Percentiles rank a stretch among this genome's conserved stretches.
Conservation (phyloP, 306 rosid genomes). For the Chamaecrista fasciculata region DNA sequence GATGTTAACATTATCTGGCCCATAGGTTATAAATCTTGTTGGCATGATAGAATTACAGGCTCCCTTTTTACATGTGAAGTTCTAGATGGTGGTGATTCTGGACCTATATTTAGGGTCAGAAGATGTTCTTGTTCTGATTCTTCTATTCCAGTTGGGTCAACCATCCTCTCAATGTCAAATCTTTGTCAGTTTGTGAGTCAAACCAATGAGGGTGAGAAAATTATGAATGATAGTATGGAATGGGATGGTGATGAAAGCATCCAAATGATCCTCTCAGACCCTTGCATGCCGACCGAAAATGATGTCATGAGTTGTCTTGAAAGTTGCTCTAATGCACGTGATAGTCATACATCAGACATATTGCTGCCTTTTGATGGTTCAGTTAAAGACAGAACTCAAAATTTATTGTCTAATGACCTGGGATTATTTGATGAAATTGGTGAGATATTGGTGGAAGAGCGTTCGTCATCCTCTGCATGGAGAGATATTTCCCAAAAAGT, state of each 20-base stretch:
- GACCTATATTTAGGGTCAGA: conserved; percentile 78
- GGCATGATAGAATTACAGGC: conserved; percentile 93
- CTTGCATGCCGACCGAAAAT: conserved; percentile 58
- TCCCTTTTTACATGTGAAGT: conserved; percentile 80
- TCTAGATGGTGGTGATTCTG: conserved; percentile 86
- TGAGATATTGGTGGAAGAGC: conserved; percentile 73
- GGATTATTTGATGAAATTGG: conserved; percentile 68
- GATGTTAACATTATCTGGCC: conserved; percentile 67
- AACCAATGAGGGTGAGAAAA: conserved; percentile 41
- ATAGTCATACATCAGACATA: conserved; percentile 33
- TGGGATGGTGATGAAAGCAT: conserved; percentile 50
- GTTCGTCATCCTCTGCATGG: conserved; percentile 76
- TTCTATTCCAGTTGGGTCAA: conserved; percentile 61
- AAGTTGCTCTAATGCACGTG: conserved; percentile 35
- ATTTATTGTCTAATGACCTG: conserved; percentile 28
- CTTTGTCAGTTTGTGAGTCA: conserved; percentile 40
- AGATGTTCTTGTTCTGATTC: conserved; percentile 69
- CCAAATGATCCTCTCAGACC: conserved; percentile 67
- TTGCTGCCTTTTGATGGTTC: conserved; percentile 35
- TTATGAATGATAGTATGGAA: conserved; percentile 34
- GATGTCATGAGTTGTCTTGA: conserved; percentile 69
- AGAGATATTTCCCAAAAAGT: conserved; percentile 58
- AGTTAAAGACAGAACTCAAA: conserved; percentile 34
- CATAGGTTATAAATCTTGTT: conserved; percentile 77
- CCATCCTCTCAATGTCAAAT: conserved; percentile 49